These are phyloP conservation scores for Aegilops longissima DNA, from an alignment of 176 grass and related monocot species.

Conservation along the genomic window DNA sequence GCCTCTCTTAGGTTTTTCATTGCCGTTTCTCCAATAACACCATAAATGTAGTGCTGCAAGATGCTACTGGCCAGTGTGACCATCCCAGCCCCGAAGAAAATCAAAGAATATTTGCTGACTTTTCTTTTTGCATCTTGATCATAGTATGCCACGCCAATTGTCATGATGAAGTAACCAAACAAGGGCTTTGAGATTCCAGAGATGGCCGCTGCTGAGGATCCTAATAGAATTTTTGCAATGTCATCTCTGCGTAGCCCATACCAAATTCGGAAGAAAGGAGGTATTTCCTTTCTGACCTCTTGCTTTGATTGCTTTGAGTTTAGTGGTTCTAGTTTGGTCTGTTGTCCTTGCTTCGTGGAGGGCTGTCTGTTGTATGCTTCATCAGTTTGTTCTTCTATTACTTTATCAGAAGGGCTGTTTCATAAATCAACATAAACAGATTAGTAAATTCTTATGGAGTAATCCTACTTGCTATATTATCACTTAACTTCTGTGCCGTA, in stretches of 20 bases:
- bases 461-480: slow-evolving; percentile 29
- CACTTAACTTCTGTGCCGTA: not conserved
- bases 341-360: not conserved
- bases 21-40: slow-evolving; percentile 46
- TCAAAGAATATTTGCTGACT: slow-evolving; percentile 41
- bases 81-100: slow-evolving; percentile 40
- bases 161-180: slow-evolving; percentile 59
- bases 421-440: slow-evolving; percentile 19
- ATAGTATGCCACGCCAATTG: slow-evolving; percentile 60
- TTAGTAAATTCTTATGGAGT: slow-evolving; percentile 20
- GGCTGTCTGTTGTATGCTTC: slow-evolving; percentile 9
- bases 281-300: slow-evolving; percentile 17
- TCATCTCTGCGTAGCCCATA: slow-evolving; percentile 51
- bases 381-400: not conserved
- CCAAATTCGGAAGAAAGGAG: slow-evolving; percentile 53
- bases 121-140: slow-evolving; percentile 32
- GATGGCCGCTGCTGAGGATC: slow-evolving; percentile 48
- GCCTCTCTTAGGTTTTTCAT: slow-evolving; percentile 47
- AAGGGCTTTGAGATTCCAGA: slow-evolving; percentile 61
- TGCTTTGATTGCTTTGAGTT: slow-evolving; percentile 3
- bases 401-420: slow-evolving; percentile 41
- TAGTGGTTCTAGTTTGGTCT: not conserved
- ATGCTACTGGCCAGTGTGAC: slow-evolving; percentile 36
- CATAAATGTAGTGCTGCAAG: slow-evolving; percentile 51
- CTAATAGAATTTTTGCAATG: slow-evolving; percentile 39